Evolutionary conservation across 495 filamentous ascomycete genomes (phyloP).

Genomic region (Letharia lupina): DNA sequence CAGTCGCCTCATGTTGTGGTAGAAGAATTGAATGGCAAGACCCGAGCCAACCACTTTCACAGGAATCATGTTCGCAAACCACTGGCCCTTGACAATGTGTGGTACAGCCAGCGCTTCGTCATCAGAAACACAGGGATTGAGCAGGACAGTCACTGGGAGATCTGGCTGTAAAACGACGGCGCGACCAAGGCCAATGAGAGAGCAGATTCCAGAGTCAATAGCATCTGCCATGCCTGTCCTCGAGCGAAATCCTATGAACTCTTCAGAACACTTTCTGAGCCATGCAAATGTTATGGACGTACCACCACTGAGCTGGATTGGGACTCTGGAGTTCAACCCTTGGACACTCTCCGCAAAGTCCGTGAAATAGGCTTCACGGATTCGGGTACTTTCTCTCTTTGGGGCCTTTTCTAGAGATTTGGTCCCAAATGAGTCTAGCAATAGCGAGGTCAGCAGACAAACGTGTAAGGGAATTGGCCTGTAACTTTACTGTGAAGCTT

Average conservation of each 20-base stretch:
- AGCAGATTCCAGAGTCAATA: constrained; percentile 20
- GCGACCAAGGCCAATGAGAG: constrained; percentile 25
- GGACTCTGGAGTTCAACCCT: constrained; percentile 16
- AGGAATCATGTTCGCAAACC: constrained; percentile 26
- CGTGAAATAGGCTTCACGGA: constrained; percentile 26
- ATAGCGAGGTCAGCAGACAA: not conserved
- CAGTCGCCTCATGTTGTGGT: constrained; percentile 27
- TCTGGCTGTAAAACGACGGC: constrained; percentile 22
- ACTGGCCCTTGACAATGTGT: constrained; percentile 26
- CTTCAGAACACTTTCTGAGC: not conserved
- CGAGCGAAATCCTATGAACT: constrained; percentile 21
- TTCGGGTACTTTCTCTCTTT: constrained; percentile 21
- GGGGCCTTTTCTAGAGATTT: constrained; percentile 15
- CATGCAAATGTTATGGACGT: not conserved
- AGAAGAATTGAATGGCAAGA: constrained; percentile 26
- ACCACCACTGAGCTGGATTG: constrained; percentile 23
- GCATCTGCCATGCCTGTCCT: constrained; percentile 27
- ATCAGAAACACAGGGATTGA: constrained; percentile 22
- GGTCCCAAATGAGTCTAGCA: constrained; percentile 18
- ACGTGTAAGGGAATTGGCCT: not conserved
- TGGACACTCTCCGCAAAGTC: constrained; percentile 24
- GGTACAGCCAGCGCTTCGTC: constrained; percentile 24
- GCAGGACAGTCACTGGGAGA: constrained; percentile 19
- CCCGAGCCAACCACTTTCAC: constrained; percentile 25
- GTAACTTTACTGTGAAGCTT: constrained; percentile 19